A percentile compares a stretch with the other conserved stretches of the same genome.
phyloP scores from a whole-genome alignment of 352 stramenopile species.

The Pelagophyceae sp. region DNA sequence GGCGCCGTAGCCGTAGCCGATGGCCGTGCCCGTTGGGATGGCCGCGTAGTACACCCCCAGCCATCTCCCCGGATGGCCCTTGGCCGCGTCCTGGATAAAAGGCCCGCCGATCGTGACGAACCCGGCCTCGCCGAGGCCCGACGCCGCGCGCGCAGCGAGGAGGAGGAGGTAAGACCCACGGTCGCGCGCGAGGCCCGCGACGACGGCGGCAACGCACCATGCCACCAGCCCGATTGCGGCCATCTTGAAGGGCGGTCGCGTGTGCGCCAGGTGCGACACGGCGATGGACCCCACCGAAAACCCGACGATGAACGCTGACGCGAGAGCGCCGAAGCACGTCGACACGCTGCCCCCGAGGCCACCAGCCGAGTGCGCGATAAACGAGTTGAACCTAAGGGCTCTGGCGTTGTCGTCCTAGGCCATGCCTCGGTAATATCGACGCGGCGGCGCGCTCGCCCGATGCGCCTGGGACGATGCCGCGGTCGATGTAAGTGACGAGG shows the following conservation, averaged over 20 bases:
- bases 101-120: constrained; percentile 81
- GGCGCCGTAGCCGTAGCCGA: constrained; percentile 79
- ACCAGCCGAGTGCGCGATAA: constrained; percentile 50
- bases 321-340: constrained; percentile 36
- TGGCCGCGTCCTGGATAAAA: constrained; percentile 78
- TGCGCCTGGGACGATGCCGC: constrained; percentile 83
- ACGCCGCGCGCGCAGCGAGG: constrained; percentile 68
- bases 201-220: constrained; percentile 73
- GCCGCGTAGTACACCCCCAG: constrained; percentile 80
- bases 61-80: constrained; percentile 63
- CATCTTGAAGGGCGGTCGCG: constrained; percentile 72
- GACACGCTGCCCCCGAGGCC: constrained; percentile 48
- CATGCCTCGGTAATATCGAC: no score
- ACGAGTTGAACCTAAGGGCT: no score
- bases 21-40: constrained; percentile 74
- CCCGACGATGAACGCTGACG: constrained; percentile 84
- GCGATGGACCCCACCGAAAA: constrained; percentile 78
- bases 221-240: constrained; percentile 72
- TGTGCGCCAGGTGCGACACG: constrained; percentile 76
- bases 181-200: constrained; percentile 63
- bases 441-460: constrained; percentile 79
- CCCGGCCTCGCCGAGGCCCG: constrained; percentile 74
- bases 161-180: constrained; percentile 74
- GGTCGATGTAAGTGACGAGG: constrained; percentile 85
- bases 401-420: no score